Percentiles rank a stretch among this genome's conserved stretches.
These are phyloP conservation scores for Annona cherimola DNA, from an alignment of 164 flowering plant species.

Conservation along the genomic window DNA sequence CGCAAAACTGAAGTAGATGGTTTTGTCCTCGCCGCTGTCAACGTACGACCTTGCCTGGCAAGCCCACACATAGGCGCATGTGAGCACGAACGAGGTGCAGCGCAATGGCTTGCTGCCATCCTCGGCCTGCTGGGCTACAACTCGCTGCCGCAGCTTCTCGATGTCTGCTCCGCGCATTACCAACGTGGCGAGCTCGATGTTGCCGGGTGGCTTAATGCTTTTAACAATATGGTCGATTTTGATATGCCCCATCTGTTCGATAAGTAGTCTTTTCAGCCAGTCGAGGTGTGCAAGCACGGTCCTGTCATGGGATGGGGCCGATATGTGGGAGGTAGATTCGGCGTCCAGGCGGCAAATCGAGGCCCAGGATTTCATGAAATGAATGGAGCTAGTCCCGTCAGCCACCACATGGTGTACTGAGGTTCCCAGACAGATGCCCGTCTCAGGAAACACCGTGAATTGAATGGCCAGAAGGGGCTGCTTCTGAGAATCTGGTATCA, in stretches of 20 bases:
- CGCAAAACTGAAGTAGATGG: conserved; percentile 6
- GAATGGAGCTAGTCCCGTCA: conserved; percentile 6
- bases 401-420: background rate
- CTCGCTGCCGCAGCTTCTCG: conserved; percentile 18
- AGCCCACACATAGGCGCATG: conserved; percentile 22
- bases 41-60: conserved; percentile 19
- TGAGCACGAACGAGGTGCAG: conserved; percentile 22
- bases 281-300: background rate
- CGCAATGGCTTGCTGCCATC: background rate
- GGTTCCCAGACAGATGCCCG: conserved; percentile 14
- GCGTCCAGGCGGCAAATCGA: conserved; percentile 5
- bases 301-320: conserved; percentile 2
- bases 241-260: background rate
- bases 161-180: conserved; percentile 7
- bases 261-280: background rate
- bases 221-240: background rate
- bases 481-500: background rate
- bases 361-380: conserved; percentile 18
- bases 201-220: background rate
- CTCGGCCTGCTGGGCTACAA: background rate
- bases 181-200: background rate
- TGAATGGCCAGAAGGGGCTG: conserved; percentile 13
- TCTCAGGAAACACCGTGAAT: conserved; percentile 11
- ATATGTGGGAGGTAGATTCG: background rate
- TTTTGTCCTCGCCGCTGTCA: background rate